Evolutionary conservation across 257 asterid genomes (phyloP).

Genomic region (Solanum corneliomulleri): DNA sequence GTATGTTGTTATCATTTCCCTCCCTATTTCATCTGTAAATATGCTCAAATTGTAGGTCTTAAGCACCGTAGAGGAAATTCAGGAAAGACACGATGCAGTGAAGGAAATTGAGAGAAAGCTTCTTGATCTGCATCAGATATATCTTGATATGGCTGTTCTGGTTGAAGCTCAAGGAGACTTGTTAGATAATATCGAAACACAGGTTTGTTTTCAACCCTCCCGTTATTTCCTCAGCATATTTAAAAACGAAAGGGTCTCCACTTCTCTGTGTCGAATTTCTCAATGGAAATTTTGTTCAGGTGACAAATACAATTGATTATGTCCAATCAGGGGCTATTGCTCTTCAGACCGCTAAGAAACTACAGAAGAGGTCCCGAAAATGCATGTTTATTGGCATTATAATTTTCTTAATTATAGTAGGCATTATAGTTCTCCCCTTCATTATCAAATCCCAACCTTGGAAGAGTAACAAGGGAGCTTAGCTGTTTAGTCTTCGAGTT

Average conservation of each 20-base stretch:
- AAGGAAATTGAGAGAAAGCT: conserved; percentile 81
- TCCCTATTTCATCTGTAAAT: not conserved
- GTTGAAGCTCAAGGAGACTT: conserved; percentile 80
- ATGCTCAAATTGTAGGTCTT: conserved; percentile 29
- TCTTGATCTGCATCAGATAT: conserved; percentile 78
- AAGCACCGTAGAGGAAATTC: conserved; percentile 74
- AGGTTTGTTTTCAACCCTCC: conserved; percentile 28
- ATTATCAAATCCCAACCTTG: conserved; percentile 33
- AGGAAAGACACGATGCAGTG: conserved; percentile 83
- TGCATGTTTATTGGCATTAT: conserved; percentile 52
- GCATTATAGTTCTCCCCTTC: conserved; percentile 12
- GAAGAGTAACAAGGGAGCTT: conserved; percentile 36
- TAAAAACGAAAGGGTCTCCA: not conserved
- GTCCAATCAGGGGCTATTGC: conserved; percentile 57
- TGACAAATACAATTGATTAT: conserved; percentile 50
- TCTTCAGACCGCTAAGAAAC: conserved; percentile 53
- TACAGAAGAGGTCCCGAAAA: conserved; percentile 55
- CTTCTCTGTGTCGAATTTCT: conserved; percentile 2
- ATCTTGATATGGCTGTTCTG: conserved; percentile 80
- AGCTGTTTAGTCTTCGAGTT: conserved; percentile 7
- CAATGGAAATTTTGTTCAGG: conserved; percentile 35
- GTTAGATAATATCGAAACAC: conserved; percentile 80
- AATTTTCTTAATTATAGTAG: conserved; percentile 33
- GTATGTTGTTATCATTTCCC: not conserved
- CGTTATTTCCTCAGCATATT: not conserved